Conservation (phyloP, 805 yeast species). For the Hanseniaspora mollemarum region DNA sequence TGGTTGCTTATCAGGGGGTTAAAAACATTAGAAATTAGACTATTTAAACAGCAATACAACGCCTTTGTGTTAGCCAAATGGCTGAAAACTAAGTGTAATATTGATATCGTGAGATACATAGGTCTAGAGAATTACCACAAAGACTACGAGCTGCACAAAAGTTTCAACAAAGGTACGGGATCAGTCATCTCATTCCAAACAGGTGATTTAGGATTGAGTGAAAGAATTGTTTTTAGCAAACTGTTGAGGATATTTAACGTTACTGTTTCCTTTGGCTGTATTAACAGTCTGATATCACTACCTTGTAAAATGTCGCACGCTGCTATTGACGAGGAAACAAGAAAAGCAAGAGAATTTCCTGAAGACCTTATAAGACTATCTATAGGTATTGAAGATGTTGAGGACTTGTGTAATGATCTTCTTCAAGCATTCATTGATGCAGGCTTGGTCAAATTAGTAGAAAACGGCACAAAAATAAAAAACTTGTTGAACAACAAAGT, state of each 20-base stretch:
- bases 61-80: constrained; percentile 65
- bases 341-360: constrained; percentile 81
- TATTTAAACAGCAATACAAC: constrained; percentile 79
- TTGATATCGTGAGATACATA: constrained; percentile 66
- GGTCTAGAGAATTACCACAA: constrained; percentile 70
- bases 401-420: constrained; percentile 74
- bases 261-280: constrained; percentile 90
- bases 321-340: constrained; percentile 77
- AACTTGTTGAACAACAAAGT: constrained; percentile 21
- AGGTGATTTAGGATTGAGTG: constrained; percentile 54
- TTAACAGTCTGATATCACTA: constrained; percentile 80
- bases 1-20: constrained; percentile 84
- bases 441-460: constrained; percentile 39
- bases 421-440: constrained; percentile 56
- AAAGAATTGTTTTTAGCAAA: constrained; percentile 62
- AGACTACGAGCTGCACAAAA: constrained; percentile 64
- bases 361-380: constrained; percentile 85
- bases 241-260: constrained; percentile 57
- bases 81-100: constrained; percentile 49
- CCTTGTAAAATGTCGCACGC: constrained; percentile 97
- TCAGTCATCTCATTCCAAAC: constrained; percentile 86
- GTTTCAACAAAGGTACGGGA: constrained; percentile 74
- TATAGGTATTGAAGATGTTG: constrained; percentile 76
- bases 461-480: constrained; percentile 24
- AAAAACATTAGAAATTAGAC: constrained; percentile 74